phyloP scores from a whole-genome alignment of 305 asterid genomes.

The Solanum chacoense region DNA sequence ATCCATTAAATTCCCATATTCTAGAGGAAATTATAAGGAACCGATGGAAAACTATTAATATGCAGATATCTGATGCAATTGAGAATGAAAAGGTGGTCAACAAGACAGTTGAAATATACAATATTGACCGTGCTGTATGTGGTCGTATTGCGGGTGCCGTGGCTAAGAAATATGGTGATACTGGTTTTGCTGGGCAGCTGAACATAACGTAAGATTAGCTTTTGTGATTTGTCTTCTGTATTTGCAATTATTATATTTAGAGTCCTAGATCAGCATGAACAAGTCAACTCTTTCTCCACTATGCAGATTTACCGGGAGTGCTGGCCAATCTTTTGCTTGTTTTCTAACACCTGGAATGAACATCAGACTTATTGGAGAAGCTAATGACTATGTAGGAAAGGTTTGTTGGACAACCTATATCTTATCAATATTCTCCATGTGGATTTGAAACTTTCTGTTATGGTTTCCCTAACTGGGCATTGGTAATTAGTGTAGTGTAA shows the following conservation, averaged over 20 bases:
- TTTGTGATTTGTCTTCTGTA: not conserved
- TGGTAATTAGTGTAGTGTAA: not conserved
- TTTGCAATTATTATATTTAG: constrained; percentile 1
- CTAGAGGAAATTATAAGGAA: not conserved
- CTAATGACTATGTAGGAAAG: constrained; percentile 97
- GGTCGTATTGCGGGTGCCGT: constrained; percentile 94
- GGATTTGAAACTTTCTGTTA: not conserved
- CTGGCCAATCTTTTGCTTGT: constrained; percentile 94
- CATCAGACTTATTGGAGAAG: constrained; percentile 86
- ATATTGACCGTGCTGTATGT: constrained; percentile 96
- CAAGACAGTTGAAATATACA: constrained; percentile 67
- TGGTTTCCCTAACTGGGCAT: not conserved
- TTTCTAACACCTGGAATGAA: constrained; percentile 97
- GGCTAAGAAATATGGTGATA: constrained; percentile 93
- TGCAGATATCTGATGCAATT: constrained; percentile 78
- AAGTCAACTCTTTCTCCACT: constrained; percentile 3
- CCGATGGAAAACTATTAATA: not conserved
- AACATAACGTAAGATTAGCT: constrained; percentile 53
- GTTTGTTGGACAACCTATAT: constrained; percentile 23
- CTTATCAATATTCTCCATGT: not conserved
- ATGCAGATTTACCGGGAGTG: constrained; percentile 86
- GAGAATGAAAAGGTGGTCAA: constrained; percentile 71
- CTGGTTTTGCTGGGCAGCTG: constrained; percentile 94
- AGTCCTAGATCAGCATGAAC: not conserved
- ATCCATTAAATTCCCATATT: not conserved